These are phyloP conservation scores for Ceratocystis cacaofunesta DNA, from an alignment of 2,329 filamentous ascomycete genomes.

Conservation along the genomic window DNA sequence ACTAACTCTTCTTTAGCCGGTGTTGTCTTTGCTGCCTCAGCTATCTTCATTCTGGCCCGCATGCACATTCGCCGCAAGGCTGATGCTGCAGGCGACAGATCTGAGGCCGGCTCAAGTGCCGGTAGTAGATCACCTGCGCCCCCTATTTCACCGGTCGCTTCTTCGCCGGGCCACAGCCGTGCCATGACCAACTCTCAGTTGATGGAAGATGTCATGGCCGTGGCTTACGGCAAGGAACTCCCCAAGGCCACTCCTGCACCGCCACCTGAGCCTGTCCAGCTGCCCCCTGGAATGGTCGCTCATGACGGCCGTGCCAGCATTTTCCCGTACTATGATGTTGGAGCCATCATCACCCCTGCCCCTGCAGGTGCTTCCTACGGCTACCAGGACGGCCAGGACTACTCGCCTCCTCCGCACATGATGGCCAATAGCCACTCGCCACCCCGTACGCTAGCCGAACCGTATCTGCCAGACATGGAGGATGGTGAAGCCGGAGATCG, in stretches of 20 bases:
- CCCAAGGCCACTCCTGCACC: background rate
- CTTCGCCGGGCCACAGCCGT: background rate
- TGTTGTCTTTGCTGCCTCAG: slow-evolving; percentile 14
- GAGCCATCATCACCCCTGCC: slow-evolving; percentile 1
- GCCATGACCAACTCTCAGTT: slow-evolving; percentile 15
- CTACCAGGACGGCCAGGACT: slow-evolving; percentile 10
- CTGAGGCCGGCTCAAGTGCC: background rate
- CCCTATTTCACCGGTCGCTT: slow-evolving; percentile 6
- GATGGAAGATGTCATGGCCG: slow-evolving; percentile 13
- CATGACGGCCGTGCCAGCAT: slow-evolving; percentile 8
- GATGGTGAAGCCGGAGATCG: slow-evolving; percentile 1
- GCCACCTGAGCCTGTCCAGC: slow-evolving; percentile 3
- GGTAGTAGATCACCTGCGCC: background rate
- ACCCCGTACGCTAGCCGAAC: background rate
- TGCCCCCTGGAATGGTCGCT: slow-evolving; percentile 7
- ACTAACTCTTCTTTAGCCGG: slow-evolving; percentile 8
- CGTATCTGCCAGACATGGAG: background rate
- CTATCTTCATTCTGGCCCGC: slow-evolving; percentile 12
- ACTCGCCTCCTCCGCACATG: background rate
- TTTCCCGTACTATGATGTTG: slow-evolving; percentile 7
- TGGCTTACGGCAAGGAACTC: slow-evolving; percentile 7
- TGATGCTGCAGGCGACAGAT: background rate
- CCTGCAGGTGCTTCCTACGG: slow-evolving; percentile 6
- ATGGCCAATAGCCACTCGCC: background rate
- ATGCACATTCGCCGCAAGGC: slow-evolving; percentile 11